Base-by-base conservation (phyloP, 1,139 yeast species). In the Saccharomyces hybrid region DNA sequence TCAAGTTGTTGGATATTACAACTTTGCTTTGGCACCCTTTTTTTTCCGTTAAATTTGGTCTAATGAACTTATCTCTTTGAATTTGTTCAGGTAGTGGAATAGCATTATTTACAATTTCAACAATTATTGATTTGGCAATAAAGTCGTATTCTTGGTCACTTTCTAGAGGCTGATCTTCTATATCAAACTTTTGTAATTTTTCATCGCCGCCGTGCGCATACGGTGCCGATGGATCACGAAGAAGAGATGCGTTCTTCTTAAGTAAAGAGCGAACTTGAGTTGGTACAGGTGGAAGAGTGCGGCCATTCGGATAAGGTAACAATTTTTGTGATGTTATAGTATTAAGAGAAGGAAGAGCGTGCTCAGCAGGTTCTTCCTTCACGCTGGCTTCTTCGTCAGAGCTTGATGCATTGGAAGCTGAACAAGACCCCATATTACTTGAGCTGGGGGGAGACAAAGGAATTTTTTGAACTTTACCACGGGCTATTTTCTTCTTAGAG, bases 11-110 rank as follows among this genome's bases (percentile, higher is more conserved):
- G 25, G 49, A 49, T 59, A 51, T 31, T 47, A 53, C 13, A 48
- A 42, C 34, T 51, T 49, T 11, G 42, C 31, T 28, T 52, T 50
- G 13, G 52, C 38, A 4, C 52, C 46, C 11, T 38, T 13, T 38
- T 16, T 38, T 38, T 16, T 51, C 48, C 13, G 51, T 23, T 8
- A 60, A 52, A 50, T 62, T 62, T 23, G 66, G 59, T 4, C 56
- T 55, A 38, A 53, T 51, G 9, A 54, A 51, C 13, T 52, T 55
- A 20, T 60, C 64, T 34, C 53, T 57, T 46, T 56, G 53, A 4
- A 61, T 55, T 51, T 66, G 66, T 29, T 64, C 64, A 14, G 57
- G 55, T 20, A 64, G 49, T 3, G 68, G 61, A 16, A 63, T 59
- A 25, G 59, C 53, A 53, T 59, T 58, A 48, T 60, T 58, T 7